Evolutionary conservation across 2,329 filamentous ascomycete genomes (phyloP), one percentile per base, ranked within the genome.

Genomic region (Claviceps sp.): DNA sequence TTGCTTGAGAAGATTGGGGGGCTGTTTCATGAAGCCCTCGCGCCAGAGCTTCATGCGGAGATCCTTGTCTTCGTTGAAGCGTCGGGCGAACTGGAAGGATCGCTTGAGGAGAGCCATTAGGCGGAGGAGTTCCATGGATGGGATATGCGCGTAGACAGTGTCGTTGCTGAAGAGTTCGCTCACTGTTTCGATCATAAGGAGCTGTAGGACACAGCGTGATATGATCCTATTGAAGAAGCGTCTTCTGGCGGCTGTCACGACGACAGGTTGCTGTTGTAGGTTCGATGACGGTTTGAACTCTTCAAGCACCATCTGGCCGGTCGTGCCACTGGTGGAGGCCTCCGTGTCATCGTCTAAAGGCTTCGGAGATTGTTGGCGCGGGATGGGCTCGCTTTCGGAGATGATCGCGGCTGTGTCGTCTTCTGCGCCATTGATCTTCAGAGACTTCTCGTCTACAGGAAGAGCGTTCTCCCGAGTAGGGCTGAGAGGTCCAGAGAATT

Each of bases 191-290:
- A 98, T 98, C 89, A 98, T 98, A 57, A 99, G 81, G 2, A 98
- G 79, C 67, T 98, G 94, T 8, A 99, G 75, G 4, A 98, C 94
- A 65, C 93, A 99, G 58, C 94, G 91, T 14, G 91, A 96, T 68
- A 99, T 99, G 67, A 99, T 99, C 59, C 91, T 87, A 71, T 98
- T 98, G 77, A 98, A 98, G 73, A 96, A 96, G 50, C 90, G 85
- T 38, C 93, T 82, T 26, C 93, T 86, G 0, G 93, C 89, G 2
- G 89, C 88, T 1, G 93, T 97, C 5, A 99, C 91, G 1, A 94
- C 86, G 5, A 95, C 79, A 0, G 91, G 88, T 54, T 94, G 88
- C 66, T 93, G 88, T 65, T 94, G 89, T 14, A 89, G 74, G 50
- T 78, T 82, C 23, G 80, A 79, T 39, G 83, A 76, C 5, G 88